A percentile compares a stretch with the other conserved stretches of the same genome.
Conservation (phyloP, 495 filamentous ascomycete species). For the Glonium stellatum region DNA sequence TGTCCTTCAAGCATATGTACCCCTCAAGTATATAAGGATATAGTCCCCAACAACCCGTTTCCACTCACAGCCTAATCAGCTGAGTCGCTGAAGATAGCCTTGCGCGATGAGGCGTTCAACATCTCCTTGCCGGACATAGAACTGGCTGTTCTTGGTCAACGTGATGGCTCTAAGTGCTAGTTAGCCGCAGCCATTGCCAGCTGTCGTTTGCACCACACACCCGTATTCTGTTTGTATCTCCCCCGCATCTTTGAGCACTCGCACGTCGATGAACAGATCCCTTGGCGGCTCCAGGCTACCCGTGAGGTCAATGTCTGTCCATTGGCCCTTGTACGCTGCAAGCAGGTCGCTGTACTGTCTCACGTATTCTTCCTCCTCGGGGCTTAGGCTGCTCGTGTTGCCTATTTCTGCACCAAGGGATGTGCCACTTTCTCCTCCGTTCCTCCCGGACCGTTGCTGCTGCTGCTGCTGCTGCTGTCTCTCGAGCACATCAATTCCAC, state of each 20-base stretch:
- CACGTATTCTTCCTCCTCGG: conserved; percentile 96
- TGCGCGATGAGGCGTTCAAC: conserved; percentile 92
- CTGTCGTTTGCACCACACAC: conserved; percentile 45
- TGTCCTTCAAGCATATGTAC: too few relatives aligned
- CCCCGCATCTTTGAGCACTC: conserved; percentile 93
- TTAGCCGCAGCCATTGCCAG: background rate
- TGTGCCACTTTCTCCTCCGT: conserved; percentile 31
- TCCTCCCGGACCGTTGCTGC: conserved; percentile 41
- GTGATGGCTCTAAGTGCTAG: conserved; percentile 67
- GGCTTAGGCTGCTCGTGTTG: conserved; percentile 74
- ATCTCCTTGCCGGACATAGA: conserved; percentile 93
- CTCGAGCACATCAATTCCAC: conserved; percentile 70
- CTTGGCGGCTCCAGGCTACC: conserved; percentile 89
- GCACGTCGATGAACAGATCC: conserved; percentile 96
- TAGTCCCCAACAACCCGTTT: too few relatives aligned
- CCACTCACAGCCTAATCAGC: conserved; percentile 44
- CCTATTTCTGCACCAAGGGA: conserved; percentile 37
- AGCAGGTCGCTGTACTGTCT: conserved; percentile 85
- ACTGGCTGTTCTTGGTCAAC: conserved; percentile 95
- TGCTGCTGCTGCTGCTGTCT: conserved; percentile 44
- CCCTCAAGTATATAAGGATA: too few relatives aligned
- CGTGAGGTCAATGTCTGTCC: conserved; percentile 96
- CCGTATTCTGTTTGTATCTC: conserved; percentile 99
- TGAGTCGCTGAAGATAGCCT: conserved; percentile 91
- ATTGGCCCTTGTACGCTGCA: conserved; percentile 94